Evolutionary conservation across 805 yeast species (phyloP).

Genomic region (Wickerhamomyces chambardii): DNA sequence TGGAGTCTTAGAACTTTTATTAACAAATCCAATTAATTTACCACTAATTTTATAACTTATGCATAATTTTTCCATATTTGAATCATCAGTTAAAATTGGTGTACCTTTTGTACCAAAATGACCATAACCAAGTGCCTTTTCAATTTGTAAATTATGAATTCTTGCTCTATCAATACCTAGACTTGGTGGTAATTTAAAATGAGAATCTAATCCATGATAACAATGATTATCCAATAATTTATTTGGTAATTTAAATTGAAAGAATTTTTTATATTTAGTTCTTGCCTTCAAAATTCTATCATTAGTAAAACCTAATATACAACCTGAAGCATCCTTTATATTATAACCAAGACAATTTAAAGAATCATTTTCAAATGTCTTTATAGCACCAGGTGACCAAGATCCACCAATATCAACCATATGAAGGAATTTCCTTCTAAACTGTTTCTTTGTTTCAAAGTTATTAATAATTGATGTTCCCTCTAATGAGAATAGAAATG

Average conservation of each 20-base stretch:
- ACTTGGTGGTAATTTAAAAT: constrained; percentile 30
- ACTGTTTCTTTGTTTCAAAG: constrained; percentile 21
- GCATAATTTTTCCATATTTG: constrained; percentile 35
- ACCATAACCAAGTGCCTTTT: constrained; percentile 35
- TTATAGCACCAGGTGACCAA: constrained; percentile 43
- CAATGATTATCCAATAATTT: constrained; percentile 44
- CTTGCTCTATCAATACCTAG: constrained; percentile 26
- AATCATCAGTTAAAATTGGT: constrained; percentile 43
- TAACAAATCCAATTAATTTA: constrained; percentile 37
- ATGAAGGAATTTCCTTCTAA: constrained; percentile 39
- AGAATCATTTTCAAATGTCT: constrained; percentile 38
- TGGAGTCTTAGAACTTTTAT: constrained; percentile 11
- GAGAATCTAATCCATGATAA: constrained; percentile 31
- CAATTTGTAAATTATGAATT: constrained; percentile 21
- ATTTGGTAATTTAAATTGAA: constrained; percentile 49
- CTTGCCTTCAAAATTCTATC: constrained; percentile 39
- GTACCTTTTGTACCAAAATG: constrained; percentile 41
- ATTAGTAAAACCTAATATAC: constrained; percentile 38
- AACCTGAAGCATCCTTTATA: constrained; percentile 37
- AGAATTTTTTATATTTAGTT: constrained; percentile 44
- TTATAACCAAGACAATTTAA: constrained; percentile 33
- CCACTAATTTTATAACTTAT: constrained; percentile 49
- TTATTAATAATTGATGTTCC: constrained; percentile 28
- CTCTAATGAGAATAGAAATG: constrained; percentile 45
- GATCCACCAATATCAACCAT: constrained; percentile 54